phyloP scores from a whole-genome alignment of 495 filamentous ascomycete genomes.

The Podospora pseudopauciseta region DNA sequence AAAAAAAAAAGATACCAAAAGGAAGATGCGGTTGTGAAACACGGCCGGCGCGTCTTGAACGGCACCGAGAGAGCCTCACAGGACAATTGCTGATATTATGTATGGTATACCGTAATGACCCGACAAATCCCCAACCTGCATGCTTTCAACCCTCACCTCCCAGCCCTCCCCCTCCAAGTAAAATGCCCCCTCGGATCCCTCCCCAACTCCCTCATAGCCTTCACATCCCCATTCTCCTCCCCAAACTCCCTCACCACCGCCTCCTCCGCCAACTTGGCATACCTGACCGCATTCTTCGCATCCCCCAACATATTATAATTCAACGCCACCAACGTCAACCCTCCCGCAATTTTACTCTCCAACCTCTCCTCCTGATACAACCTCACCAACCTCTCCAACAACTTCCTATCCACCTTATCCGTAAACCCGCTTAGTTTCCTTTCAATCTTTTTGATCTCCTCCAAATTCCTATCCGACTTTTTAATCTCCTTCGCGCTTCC shows the following conservation, averaged over 20 bases:
- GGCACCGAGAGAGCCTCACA: too few relatives aligned
- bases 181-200: constrained; percentile 24
- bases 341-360: constrained; percentile 22
- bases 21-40: too few relatives aligned
- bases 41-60: too few relatives aligned
- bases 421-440: constrained; percentile 17
- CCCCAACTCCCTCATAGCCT: constrained; percentile 22
- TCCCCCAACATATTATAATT: constrained; percentile 33
- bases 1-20: too few relatives aligned
- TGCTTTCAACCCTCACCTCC: not conserved
- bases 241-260: constrained; percentile 30
- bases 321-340: constrained; percentile 31
- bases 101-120: too few relatives aligned
- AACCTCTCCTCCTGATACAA: constrained; percentile 31
- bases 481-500: not conserved
- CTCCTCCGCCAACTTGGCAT: constrained; percentile 26
- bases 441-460: constrained; percentile 26
- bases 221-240: constrained; percentile 18
- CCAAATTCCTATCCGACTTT: constrained; percentile 27
- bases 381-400: constrained; percentile 25
- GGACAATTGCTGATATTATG: too few relatives aligned
- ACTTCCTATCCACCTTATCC: constrained; percentile 10
- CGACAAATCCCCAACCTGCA: not conserved
- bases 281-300: constrained; percentile 20
- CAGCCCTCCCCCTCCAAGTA: constrained; percentile 21